These are phyloP conservation scores for Ustilago trichophora DNA, from an alignment of 1,284 basidiomycete genomes.

Conservation along the genomic window DNA sequence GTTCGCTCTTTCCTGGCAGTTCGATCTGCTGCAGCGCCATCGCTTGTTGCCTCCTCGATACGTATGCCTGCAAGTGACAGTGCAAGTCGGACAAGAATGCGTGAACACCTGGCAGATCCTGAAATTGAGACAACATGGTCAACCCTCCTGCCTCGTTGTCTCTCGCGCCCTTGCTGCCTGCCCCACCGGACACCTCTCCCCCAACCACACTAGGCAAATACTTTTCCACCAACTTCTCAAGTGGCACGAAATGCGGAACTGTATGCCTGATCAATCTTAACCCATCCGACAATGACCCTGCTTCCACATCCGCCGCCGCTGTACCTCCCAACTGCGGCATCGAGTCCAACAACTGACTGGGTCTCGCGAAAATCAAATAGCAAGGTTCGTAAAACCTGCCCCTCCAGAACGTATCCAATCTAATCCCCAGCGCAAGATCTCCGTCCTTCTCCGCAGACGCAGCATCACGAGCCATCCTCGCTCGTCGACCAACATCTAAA, in stretches of 20 bases:
- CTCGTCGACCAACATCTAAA: slow-evolving; percentile 49
- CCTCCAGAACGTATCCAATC: slow-evolving; percentile 50
- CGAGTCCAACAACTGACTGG: slow-evolving; percentile 36
- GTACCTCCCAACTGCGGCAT: slow-evolving; percentile 23
- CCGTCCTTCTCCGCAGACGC: slow-evolving; percentile 26
- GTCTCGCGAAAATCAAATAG: slow-evolving; percentile 49
- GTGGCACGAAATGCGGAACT: slow-evolving; percentile 52
- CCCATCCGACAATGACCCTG: slow-evolving; percentile 12
- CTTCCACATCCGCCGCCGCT: slow-evolving; percentile 17
- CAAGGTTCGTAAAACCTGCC: slow-evolving; percentile 51
- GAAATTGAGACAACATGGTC: slow-evolving; percentile 39
- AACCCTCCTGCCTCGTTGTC: slow-evolving; percentile 40
- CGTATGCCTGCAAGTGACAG: slow-evolving; percentile 47
- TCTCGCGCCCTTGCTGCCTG: slow-evolving; percentile 16
- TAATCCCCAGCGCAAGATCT: slow-evolving; percentile 45
- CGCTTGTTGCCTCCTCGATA: slow-evolving; percentile 45
- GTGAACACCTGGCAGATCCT: slow-evolving; percentile 35
- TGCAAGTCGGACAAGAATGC: slow-evolving; percentile 46
- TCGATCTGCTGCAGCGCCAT: slow-evolving; percentile 26
- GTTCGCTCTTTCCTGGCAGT: slow-evolving; percentile 6
- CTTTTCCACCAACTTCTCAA: slow-evolving; percentile 38
- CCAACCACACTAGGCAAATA: slow-evolving; percentile 35
- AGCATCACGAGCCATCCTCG: slow-evolving; percentile 20
- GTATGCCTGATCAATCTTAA: slow-evolving; percentile 49
- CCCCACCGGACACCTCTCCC: slow-evolving; percentile 21